A percentile compares a stretch with the other conserved stretches of the same genome.
Evolutionary conservation across 257 asterid species (phyloP).

Genomic region (Rhazya stricta): DNA sequence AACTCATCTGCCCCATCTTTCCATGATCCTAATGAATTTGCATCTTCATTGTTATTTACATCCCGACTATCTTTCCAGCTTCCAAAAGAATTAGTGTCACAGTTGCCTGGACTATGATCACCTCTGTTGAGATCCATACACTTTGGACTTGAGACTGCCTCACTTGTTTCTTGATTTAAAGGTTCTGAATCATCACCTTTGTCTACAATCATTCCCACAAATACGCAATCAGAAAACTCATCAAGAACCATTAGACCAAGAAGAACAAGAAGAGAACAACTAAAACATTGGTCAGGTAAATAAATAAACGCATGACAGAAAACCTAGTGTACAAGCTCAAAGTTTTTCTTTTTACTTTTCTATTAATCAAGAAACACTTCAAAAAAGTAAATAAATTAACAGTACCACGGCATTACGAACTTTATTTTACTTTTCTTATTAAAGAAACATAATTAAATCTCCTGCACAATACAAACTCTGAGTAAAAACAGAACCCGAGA

Average conservation of each 20-base stretch:
- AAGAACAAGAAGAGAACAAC: neutral
- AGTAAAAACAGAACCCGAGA: neutral
- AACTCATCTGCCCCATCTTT: constrained; percentile 50
- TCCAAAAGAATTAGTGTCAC: constrained; percentile 42
- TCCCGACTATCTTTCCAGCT: constrained; percentile 41
- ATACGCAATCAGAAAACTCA: constrained; percentile 10
- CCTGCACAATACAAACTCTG: neutral
- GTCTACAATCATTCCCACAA: constrained; percentile 19
- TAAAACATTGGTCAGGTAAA: neutral
- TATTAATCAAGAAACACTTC: neutral
- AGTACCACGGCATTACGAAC: neutral
- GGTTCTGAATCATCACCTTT: constrained; percentile 18
- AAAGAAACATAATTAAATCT: neutral
- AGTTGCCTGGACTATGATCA: constrained; percentile 34
- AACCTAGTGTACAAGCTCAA: neutral
- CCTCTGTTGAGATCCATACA: constrained; percentile 25
- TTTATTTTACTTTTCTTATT: neutral
- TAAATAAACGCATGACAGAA: neutral
- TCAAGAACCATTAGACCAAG: constrained; percentile 2
- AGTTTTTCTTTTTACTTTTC: neutral
- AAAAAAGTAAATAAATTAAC: neutral
- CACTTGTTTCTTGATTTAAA: constrained; percentile 22
- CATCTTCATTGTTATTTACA: constrained; percentile 45
- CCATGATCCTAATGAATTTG: constrained; percentile 68
- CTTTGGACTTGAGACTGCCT: constrained; percentile 29